Base-by-base conservation (phyloP, 169 alveolate species). In the Cryptosporidium xiaoi region DNA sequence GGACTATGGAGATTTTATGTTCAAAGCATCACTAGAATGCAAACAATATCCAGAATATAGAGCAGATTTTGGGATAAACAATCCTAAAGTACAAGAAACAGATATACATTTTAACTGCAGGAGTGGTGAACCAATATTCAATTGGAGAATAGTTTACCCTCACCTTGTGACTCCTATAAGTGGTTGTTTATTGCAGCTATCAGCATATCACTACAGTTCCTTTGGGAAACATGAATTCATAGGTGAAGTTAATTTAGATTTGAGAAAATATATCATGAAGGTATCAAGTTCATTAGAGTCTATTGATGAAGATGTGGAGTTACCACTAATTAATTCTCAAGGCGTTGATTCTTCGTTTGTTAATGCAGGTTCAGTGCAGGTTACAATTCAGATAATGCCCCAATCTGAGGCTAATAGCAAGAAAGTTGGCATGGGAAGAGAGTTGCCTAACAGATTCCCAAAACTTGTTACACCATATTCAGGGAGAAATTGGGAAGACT, bases 401-500 rank as follows among this genome's bases (percentile, higher is more conserved):
- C 98, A 96, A 83, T 85, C 95, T 4, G 97, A 95, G 83, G 96
- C 98, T 7, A 92, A 94, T 31, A 85, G 95, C 83, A 95, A 91
- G 60, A 82, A 91, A 93, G 93, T 77, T 10, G 98, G 98, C 1
- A 90, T 94, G 60, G 98, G 97, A 4, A 90, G 98, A 44, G 94
- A 92, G 29, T 93, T 93, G 31, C 98, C 98, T 20, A 96, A 96
- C 84, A 89, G 96, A 66, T 93, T 95, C 58, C 98, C 98, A 10
- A 93, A 94, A 46, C 84, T 96, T 62, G 90, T 93, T 16, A 93
- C 96, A 7, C 98, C 98, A 29, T 93, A 90, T 13, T 93, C 90
- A 46, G 98, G 98, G 29, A 87, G 98, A 53, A 95, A 94, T 40
- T 96, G 98, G 98, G 95, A 95, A 20, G 98, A 96, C 71, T 92